phyloP scores from a whole-genome alignment of 1,284 basidiomycete genomes.

The Ceratobasidium papillatum region DNA sequence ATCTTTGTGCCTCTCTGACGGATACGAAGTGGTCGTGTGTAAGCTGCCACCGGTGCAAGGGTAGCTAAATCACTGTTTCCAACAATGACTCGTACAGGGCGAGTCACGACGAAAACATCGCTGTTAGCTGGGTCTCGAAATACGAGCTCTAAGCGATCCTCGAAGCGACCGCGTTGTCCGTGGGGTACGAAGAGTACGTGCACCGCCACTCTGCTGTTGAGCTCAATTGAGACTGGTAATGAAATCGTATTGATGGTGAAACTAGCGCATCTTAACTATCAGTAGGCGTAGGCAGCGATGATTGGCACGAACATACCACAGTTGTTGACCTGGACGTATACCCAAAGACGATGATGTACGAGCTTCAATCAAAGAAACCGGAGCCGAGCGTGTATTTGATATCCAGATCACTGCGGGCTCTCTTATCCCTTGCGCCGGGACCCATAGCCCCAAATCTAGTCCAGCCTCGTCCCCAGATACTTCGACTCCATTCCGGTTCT shows the following conservation, averaged over 20 bases:
- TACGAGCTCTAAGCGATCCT: slow-evolving; percentile 54
- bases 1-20: not conserved
- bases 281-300: not conserved
- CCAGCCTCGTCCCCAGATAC: slow-evolving; percentile 7
- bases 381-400: not conserved
- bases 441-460: not conserved
- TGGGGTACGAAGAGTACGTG: slow-evolving; percentile 34
- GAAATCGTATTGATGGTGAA: slow-evolving; percentile 1
- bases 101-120: slow-evolving; percentile 55
- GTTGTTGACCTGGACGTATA: not conserved
- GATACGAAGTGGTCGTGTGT: slow-evolving; percentile 57
- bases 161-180: slow-evolving; percentile 58
- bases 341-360: slow-evolving; percentile 7
- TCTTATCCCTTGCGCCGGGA: not conserved
- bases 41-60: slow-evolving; percentile 61
- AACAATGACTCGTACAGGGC: slow-evolving; percentile 54
- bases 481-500: slow-evolving; percentile 14
- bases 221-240: slow-evolving; percentile 1
- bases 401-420: not conserved
- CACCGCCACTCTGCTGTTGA: not conserved
- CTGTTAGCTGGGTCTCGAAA: slow-evolving; percentile 50
- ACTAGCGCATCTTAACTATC: not conserved
- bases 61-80: slow-evolving; percentile 59
- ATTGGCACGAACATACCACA: slow-evolving; percentile 10
- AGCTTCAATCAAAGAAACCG: not conserved